These are phyloP conservation scores for Suillus occidentalis DNA, from an alignment of 768 basidiomycete genomes.

Conservation along the genomic window DNA sequence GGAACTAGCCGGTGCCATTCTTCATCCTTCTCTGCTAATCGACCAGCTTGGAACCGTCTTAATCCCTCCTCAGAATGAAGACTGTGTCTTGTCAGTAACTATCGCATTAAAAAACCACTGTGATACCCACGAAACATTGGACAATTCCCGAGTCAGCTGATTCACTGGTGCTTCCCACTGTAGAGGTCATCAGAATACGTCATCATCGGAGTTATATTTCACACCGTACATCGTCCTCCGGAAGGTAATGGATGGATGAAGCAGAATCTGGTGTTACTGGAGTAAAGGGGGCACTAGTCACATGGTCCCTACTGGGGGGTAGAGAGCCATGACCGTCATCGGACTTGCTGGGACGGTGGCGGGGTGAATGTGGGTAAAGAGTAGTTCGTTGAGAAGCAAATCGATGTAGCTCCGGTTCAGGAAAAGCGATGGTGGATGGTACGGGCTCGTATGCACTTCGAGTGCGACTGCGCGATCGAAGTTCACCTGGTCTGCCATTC, in stretches of 20 bases:
- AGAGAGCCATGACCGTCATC: slow-evolving; percentile 29
- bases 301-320: slow-evolving; percentile 18
- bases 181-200: slow-evolving; percentile 23
- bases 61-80: slow-evolving; percentile 65
- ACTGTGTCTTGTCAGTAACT: slow-evolving; percentile 34
- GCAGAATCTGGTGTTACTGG: slow-evolving; percentile 32
- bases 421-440: slow-evolving; percentile 39
- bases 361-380: slow-evolving; percentile 23
- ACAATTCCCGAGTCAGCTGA: slow-evolving; percentile 34
- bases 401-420: slow-evolving; percentile 54
- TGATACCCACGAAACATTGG: slow-evolving; percentile 40
- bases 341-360: slow-evolving; percentile 42
- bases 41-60: slow-evolving; percentile 64
- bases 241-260: slow-evolving; percentile 33
- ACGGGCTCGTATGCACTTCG: slow-evolving; percentile 36
- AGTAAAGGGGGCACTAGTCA: slow-evolving; percentile 34
- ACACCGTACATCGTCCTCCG: slow-evolving; percentile 36
- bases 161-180: slow-evolving; percentile 28
- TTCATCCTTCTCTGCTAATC: slow-evolving; percentile 65
- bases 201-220: slow-evolving; percentile 4
- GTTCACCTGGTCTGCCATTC: slow-evolving; percentile 18
- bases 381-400: slow-evolving; percentile 40
- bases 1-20: slow-evolving; percentile 86
- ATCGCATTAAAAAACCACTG: neutral
- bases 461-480: slow-evolving; percentile 36